Percentiles rank a stretch among this genome's conserved stretches.
Evolutionary conservation across 257 asterid species (phyloP).

Genomic region (Agastache rugosa): DNA sequence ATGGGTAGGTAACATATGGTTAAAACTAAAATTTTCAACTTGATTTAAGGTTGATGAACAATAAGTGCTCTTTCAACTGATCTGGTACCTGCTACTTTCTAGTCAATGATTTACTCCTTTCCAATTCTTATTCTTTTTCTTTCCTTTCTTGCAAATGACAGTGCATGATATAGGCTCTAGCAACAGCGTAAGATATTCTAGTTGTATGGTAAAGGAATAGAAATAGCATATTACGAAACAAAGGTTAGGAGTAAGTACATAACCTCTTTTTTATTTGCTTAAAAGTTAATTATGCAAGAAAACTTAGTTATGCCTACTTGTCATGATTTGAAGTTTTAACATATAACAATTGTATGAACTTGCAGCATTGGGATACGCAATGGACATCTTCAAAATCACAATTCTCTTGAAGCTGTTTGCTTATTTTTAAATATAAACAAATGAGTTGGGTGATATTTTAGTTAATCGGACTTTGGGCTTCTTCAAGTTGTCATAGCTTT

Average conservation of each 20-base stretch:
- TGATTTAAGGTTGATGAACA: background rate
- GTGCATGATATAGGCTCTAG: constrained; percentile 8
- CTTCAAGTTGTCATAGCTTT: background rate
- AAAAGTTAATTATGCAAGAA: background rate
- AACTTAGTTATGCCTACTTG: background rate
- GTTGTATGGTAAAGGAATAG: background rate
- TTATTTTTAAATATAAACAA: background rate
- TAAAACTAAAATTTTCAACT: constrained; percentile 12
- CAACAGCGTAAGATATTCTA: background rate
- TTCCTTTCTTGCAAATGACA: background rate
- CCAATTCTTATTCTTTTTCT: background rate
- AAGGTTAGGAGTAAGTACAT: background rate
- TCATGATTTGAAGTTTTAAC: background rate
- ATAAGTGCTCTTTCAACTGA: constrained; percentile 5
- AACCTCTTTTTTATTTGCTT: background rate
- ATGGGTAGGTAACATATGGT: background rate
- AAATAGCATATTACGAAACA: background rate
- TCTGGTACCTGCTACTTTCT: background rate
- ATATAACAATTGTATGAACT: background rate
- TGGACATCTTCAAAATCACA: background rate
- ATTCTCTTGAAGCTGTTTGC: background rate
- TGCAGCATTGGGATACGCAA: background rate
- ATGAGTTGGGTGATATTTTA: background rate
- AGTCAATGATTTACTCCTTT: background rate
- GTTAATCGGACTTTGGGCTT: background rate